A percentile compares a stretch with the other conserved stretches of the same genome.
phyloP scores from a whole-genome alignment of 192 early-diverging fungal species.

The Chytriomyces sp. region DNA sequence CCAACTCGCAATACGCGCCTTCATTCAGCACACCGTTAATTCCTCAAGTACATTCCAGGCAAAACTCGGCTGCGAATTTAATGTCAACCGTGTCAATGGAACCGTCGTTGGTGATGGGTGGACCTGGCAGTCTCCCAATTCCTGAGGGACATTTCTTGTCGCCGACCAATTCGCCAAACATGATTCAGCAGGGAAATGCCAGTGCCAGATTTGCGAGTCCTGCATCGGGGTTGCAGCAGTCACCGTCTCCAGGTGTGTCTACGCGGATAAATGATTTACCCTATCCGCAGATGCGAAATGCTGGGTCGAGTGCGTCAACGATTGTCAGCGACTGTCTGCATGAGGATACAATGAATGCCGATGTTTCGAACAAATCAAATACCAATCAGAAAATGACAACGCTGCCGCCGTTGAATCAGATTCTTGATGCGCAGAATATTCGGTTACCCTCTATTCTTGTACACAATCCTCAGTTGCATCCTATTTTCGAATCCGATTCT shows the following conservation, averaged over 20 bases:
- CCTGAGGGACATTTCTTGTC: constrained; percentile 3
- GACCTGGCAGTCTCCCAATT: not conserved
- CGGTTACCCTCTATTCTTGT: not conserved
- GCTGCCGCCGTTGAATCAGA: not conserved
- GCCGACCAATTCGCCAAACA: not conserved
- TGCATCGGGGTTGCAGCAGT: not conserved
- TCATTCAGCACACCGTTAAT: no score
- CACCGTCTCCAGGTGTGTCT: not conserved
- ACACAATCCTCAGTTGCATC: not conserved
- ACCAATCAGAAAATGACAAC: not conserved
- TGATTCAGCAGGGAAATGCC: not conserved
- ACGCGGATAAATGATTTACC: no score
- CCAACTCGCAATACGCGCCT: no score
- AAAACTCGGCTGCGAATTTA: no score
- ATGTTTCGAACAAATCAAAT: no score
- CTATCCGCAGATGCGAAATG: no score
- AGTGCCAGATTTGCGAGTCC: not conserved
- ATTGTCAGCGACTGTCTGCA: not conserved
- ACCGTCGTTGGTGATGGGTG: no score
- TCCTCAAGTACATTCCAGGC: no score
- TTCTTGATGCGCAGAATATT: not conserved
- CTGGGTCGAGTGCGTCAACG: not conserved
- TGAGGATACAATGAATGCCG: no score
- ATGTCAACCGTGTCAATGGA: no score
- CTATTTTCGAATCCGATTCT: no score